Evolutionary conservation across 129 eudicot species (phyloP).

Genomic region (Arctium minus): DNA sequence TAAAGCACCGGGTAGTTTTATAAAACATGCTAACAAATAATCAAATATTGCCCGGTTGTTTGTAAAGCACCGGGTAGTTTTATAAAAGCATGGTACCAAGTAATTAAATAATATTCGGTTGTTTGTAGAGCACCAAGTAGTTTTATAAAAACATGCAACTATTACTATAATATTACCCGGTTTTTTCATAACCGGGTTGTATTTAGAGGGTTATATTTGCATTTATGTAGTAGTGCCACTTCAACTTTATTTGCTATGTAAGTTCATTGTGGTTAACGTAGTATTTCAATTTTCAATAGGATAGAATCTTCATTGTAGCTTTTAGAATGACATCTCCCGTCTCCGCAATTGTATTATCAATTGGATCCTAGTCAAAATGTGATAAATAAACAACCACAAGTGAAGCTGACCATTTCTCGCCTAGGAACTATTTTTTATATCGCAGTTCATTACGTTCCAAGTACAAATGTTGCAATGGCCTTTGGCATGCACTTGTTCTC

Average conservation of each 20-base stretch:
- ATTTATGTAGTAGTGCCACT: no score
- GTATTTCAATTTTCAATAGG: not conserved
- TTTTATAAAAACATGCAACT: no score
- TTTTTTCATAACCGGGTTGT: no score
- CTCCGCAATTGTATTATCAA: not conserved
- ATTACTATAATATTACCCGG: no score
- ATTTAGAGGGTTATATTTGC: no score
- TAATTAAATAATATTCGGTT: no score
- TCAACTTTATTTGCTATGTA: not conserved
- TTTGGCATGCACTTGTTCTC: not conserved
- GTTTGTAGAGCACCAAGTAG: no score
- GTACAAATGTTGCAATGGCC: not conserved
- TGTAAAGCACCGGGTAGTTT: no score
- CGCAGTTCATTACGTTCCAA: not conserved
- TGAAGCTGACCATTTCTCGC: conserved; percentile 2
- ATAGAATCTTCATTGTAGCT: not conserved
- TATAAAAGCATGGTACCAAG: no score
- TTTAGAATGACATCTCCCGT: not conserved
- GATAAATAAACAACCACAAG: conserved; percentile 2
- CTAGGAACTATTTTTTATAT: not conserved
- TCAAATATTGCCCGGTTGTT: no score
- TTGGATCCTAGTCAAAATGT: not conserved
- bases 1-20: no score
- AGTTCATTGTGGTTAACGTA: not conserved
- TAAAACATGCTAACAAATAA: no score